These are phyloP conservation scores for Coix lacrymajobi DNA, from an alignment of 176 grass and related monocot species.

Conservation along the genomic window DNA sequence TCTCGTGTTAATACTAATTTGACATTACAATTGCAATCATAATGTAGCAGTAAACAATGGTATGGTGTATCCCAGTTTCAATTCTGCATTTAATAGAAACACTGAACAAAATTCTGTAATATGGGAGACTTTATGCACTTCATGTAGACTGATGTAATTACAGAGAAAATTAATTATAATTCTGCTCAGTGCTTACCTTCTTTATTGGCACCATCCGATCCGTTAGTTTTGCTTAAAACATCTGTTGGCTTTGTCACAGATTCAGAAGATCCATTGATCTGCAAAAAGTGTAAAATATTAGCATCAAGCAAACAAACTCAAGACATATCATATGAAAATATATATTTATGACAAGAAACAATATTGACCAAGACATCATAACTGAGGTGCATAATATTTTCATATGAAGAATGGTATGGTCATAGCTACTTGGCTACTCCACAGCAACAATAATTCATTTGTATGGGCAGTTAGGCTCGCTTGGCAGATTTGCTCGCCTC, in stretches of 20 bases:
- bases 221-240: constrained; percentile 44
- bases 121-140: neutral
- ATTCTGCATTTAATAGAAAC: neutral
- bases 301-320: neutral
- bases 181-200: constrained; percentile 29
- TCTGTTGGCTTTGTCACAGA: constrained; percentile 44
- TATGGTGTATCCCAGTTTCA: neutral
- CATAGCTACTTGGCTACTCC: neutral
- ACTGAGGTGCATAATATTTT: neutral
- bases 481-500: too few relatives aligned
- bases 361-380: neutral
- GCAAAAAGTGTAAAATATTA: constrained; percentile 10
- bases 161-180: neutral
- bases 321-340: constrained; percentile 14
- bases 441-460: neutral
- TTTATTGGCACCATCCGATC: constrained; percentile 28
- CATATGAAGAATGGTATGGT: neutral
- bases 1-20: neutral
- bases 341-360: neutral
- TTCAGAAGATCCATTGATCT: constrained; percentile 37
- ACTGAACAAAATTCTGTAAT: neutral
- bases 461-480: neutral
- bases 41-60: neutral
- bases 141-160: neutral
- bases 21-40: neutral